Percentiles rank a stretch among this genome's conserved stretches.
phyloP scores from a whole-genome alignment of 2,329 filamentous ascomycete species.

The Cladosporium phlei region DNA sequence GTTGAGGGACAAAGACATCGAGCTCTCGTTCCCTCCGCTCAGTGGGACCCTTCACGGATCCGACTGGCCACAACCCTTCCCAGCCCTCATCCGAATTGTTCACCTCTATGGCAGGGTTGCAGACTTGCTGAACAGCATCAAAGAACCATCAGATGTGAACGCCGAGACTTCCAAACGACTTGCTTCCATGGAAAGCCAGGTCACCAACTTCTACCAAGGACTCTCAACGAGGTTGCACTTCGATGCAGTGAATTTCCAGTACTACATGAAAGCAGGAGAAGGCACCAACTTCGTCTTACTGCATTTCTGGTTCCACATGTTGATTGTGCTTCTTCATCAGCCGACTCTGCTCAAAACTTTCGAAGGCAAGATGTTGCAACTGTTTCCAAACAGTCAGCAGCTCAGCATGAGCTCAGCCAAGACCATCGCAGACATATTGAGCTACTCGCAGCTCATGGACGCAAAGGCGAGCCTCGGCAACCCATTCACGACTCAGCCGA shows the following conservation, averaged over 20 bases:
- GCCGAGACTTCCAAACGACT: slow-evolving; percentile 67
- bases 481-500: slow-evolving; percentile 80
- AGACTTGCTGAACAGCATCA: slow-evolving; percentile 77
- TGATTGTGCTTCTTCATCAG: slow-evolving; percentile 80
- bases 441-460: slow-evolving; percentile 80
- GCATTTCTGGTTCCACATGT: slow-evolving; percentile 83
- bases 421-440: slow-evolving; percentile 82
- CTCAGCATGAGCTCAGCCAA: slow-evolving; percentile 83
- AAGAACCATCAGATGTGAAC: slow-evolving; percentile 67
- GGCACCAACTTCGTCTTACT: slow-evolving; percentile 82
- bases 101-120: slow-evolving; percentile 81
- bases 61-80: slow-evolving; percentile 72
- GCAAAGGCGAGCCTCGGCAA: slow-evolving; percentile 82
- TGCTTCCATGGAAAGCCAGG: slow-evolving; percentile 71
- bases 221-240: slow-evolving; percentile 74
- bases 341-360: slow-evolving; percentile 78
- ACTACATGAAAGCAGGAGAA: slow-evolving; percentile 74
- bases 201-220: slow-evolving; percentile 70
- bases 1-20: slow-evolving; percentile 77
- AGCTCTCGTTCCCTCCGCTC: slow-evolving; percentile 63
- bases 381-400: slow-evolving; percentile 76
- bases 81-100: slow-evolving; percentile 75
- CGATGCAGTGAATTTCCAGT: slow-evolving; percentile 79
- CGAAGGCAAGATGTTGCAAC: slow-evolving; percentile 61
- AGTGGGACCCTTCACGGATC: slow-evolving; percentile 51